Evolutionary conservation across 2,329 filamentous ascomycete genomes (phyloP), one percentile per base, ranked within the genome.

Genomic region (Claviceps capensis): DNA sequence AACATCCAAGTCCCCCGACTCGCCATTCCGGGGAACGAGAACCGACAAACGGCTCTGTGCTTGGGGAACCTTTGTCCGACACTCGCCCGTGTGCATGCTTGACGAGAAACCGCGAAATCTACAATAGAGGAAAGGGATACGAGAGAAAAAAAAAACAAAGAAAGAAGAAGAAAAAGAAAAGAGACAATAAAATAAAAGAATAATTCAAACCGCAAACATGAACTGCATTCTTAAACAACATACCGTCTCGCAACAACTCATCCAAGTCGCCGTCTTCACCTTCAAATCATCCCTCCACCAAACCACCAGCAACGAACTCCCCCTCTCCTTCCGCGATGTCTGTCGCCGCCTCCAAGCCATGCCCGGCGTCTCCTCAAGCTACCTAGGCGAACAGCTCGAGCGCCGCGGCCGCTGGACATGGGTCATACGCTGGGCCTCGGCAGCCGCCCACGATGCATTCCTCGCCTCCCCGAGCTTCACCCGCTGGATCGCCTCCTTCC

Each of bases 381-480:
- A 70, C 55, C 57, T 64, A 42, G 69, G 69, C 53, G 60, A 59
- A 7, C 62, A 65, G 37, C 51, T 66, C 48, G 69, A 71, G 56
- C 58, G 63, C 23, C 62, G 67, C 7, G 57, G 58, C 22, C 59
- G 55, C 37, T 67, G 63, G 61, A 57, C 63, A 47, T 60, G 65
- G 51, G 58, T 65, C 48, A 59, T 67, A 30, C 61, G 62, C 51
- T 71, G 69, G 69, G 54, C 58, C 44, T 67, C 65, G 8, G 51
- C 55, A 7, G 58, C 58, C 38, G 64, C 64, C 47, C 62, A 67
- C 56, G 58, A 63, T 53, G 65, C 66, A 54, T 75, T 73, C 55
- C 64, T 69, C 54, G 64, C 65, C 53, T 70, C 68, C 6, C 65
- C 67, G 26, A 65, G 62, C 54, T 69, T 68, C 51, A 66, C 68